Percentiles rank a stretch among this genome's conserved stretches.
These are phyloP conservation scores for Rhodomyrtus psidioides DNA, from an alignment of 441 rosid genomes.

Conservation along the genomic window DNA sequence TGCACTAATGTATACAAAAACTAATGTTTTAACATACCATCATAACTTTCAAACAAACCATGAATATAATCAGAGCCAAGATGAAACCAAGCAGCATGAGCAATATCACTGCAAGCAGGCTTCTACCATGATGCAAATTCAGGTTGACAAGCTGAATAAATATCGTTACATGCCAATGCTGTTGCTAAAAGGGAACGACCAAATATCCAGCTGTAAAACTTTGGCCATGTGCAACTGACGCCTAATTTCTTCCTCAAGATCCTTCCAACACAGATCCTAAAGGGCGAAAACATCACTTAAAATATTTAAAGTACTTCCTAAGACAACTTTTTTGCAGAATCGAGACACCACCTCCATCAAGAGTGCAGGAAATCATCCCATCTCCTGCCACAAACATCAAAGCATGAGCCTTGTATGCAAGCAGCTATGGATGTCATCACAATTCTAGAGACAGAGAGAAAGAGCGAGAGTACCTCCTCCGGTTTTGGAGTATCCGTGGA, in stretches of 20 bases:
- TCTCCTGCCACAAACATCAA: constrained; percentile 39
- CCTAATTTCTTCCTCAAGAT: neutral
- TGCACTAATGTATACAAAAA: neutral
- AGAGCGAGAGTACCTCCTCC: too few relatives aligned
- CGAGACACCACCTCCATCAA: constrained; percentile 46
- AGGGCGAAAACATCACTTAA: too few relatives aligned
- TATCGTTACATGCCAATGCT: neutral
- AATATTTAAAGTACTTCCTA: constrained; percentile 27
- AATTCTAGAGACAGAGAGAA: too few relatives aligned
- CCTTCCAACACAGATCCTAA: too few relatives aligned
- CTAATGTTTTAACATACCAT: neutral
- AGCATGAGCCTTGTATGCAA: neutral
- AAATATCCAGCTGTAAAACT: neutral
- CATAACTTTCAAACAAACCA: neutral
- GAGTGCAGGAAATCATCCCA: constrained; percentile 59
- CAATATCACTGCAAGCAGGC: neutral
- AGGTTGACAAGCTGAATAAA: neutral
- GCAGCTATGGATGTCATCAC: neutral
- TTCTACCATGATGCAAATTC: neutral
- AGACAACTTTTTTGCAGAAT: constrained; percentile 47
- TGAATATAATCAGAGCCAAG: neutral
- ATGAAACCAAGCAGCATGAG: neutral
- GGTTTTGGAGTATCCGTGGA: too few relatives aligned
- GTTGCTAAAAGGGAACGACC: neutral
- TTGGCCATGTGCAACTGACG: neutral